Conservation (phyloP, 1,139 yeast genomes). For the Yamadazyma atlantica region DNA sequence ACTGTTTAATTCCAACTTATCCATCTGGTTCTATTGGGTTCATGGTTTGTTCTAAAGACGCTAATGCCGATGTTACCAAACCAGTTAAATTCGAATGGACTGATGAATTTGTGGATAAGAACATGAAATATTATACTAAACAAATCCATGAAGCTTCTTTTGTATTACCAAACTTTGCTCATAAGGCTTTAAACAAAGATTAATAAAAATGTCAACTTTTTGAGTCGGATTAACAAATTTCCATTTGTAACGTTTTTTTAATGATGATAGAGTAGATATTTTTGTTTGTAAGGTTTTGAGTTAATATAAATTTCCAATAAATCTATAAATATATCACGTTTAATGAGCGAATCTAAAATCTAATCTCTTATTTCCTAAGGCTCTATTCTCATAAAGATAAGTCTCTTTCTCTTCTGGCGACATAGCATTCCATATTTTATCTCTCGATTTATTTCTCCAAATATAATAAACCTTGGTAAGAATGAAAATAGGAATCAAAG, state of each 20-base stretch:
- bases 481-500: conserved; percentile 20
- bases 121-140: conserved; percentile 78
- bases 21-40: conserved; percentile 94
- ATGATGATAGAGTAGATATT: neutral
- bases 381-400: conserved; percentile 43
- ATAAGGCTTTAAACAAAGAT: conserved; percentile 32
- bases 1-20: conserved; percentile 88
- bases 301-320: neutral
- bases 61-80: conserved; percentile 55
- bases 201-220: conserved; percentile 13
- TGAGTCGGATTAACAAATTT: too few species aligned
- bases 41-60: conserved; percentile 86
- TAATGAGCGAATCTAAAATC: conserved; percentile 44
- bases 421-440: conserved; percentile 47
- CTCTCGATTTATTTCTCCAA: conserved; percentile 47
- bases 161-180: conserved; percentile 87
- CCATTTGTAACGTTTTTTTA: neutral
- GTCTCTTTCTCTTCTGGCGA: conserved; percentile 44
- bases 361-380: conserved; percentile 55
- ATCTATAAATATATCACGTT: neutral
- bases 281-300: too few species aligned
- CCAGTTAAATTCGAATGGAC: conserved; percentile 68
- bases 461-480: conserved; percentile 40
- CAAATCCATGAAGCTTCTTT: conserved; percentile 82
- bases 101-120: conserved; percentile 58